Conservation (phyloP, 495 filamentous ascomycete genomes). For the Pseudevernia furfuracea region DNA sequence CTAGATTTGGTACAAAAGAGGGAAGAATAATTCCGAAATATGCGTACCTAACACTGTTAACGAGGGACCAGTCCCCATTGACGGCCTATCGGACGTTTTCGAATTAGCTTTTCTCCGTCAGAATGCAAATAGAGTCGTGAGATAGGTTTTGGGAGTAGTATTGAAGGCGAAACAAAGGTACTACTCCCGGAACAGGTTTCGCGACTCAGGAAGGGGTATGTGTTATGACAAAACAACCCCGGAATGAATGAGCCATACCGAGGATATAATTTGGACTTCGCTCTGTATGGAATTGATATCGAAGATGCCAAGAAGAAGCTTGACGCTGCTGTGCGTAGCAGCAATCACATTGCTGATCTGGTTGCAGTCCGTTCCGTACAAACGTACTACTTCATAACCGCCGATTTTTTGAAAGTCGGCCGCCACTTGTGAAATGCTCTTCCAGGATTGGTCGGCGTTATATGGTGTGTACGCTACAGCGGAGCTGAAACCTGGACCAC, state of each 20-base stretch:
- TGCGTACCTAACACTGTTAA: slow-evolving; percentile 50
- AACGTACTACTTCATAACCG: slow-evolving; percentile 54
- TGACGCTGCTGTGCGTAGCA: slow-evolving; percentile 51
- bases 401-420: slow-evolving; percentile 50
- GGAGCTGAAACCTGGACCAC: slow-evolving; percentile 32
- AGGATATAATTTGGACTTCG: slow-evolving; percentile 47
- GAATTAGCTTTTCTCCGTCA: neutral
- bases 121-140: neutral
- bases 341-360: slow-evolving; percentile 53
- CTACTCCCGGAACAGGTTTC: neutral
- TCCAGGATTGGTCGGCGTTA: slow-evolving; percentile 58
- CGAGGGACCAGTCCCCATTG: slow-evolving; percentile 49
- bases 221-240: neutral
- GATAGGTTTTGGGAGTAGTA: neutral
- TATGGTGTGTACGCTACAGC: slow-evolving; percentile 74
- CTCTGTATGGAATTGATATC: slow-evolving; percentile 49
- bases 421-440: slow-evolving; percentile 51
- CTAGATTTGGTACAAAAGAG: too few species aligned
- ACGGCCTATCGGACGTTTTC: slow-evolving; percentile 31
- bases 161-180: neutral
- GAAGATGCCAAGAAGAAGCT: slow-evolving; percentile 67
- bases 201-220: neutral
- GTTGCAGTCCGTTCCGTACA: slow-evolving; percentile 77
- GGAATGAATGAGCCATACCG: slow-evolving; percentile 3
- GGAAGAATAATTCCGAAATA: too few species aligned